These are phyloP conservation scores for Lepiota brunneoincarnata DNA, from an alignment of 768 basidiomycete species.

Conservation along the genomic window DNA sequence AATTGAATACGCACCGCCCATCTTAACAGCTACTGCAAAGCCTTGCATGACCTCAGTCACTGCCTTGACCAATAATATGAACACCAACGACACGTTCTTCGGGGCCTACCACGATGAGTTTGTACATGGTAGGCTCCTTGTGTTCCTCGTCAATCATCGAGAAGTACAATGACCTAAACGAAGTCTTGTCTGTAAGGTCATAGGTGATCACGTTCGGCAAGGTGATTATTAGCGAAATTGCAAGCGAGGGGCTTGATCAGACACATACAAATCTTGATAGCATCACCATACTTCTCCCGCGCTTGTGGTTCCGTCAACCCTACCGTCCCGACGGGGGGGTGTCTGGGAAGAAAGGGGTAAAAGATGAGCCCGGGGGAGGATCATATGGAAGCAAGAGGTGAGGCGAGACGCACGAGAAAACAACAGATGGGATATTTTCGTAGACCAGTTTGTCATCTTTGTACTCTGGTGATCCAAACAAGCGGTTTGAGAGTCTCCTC, in stretches of 20 bases:
- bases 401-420: conserved; percentile 78
- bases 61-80: conserved; percentile 88
- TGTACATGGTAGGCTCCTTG: conserved; percentile 95
- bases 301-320: conserved; percentile 94
- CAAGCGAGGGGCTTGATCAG: neutral
- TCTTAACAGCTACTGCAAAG: conserved; percentile 96
- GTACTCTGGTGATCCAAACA: conserved; percentile 86
- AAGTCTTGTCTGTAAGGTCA: conserved; percentile 59
- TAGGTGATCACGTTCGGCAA: neutral
- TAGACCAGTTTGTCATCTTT: conserved; percentile 88
- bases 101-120: conserved; percentile 80
- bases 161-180: conserved; percentile 86
- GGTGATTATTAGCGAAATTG: neutral
- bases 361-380: neutral
- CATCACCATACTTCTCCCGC: conserved; percentile 79
- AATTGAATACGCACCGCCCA: conserved; percentile 55
- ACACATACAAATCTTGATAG: conserved; percentile 85
- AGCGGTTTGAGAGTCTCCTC: conserved; percentile 79
- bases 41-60: conserved; percentile 96
- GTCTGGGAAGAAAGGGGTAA: conserved; percentile 42
- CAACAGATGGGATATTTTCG: conserved; percentile 89
- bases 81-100: conserved; percentile 97
- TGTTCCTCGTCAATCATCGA: conserved; percentile 86
- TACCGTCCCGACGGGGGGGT: conserved; percentile 94
- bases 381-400: neutral